phyloP scores from a whole-genome alignment of 768 basidiomycete species.

The Chalciporus piperatus region DNA sequence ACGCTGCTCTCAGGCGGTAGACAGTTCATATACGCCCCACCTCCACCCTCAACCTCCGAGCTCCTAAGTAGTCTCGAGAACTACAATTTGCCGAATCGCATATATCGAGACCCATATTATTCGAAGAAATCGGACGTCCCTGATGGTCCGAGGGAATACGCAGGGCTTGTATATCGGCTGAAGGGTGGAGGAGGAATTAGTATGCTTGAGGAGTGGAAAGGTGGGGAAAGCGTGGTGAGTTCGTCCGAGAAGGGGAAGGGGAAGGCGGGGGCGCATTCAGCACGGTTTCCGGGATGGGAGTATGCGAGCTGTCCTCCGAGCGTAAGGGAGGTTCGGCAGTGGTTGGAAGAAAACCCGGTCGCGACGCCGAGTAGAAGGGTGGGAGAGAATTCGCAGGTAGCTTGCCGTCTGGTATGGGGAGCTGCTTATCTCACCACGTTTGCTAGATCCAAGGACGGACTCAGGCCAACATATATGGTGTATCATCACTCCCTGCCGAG shows the following conservation, averaged over 20 bases:
- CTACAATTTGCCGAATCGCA: constrained; percentile 50
- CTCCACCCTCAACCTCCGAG: constrained; percentile 50
- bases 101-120: constrained; percentile 82
- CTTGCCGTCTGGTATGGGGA: neutral
- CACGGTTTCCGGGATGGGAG: constrained; percentile 69
- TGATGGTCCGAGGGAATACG: constrained; percentile 68
- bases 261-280: neutral
- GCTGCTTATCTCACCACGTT: neutral
- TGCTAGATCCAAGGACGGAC: constrained; percentile 73
- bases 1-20: neutral
- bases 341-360: constrained; percentile 40
- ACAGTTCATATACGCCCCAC: constrained; percentile 43
- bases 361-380: constrained; percentile 11
- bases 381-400: constrained; percentile 52
- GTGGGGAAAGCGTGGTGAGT: constrained; percentile 3
- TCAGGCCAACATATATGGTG: constrained; percentile 66
- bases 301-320: constrained; percentile 72
- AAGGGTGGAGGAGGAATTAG: constrained; percentile 60
- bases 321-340: constrained; percentile 48
- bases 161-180: constrained; percentile 70
- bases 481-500: constrained; percentile 53
- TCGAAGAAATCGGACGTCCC: constrained; percentile 71
- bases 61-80: constrained; percentile 44
- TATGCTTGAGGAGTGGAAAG: constrained; percentile 60
- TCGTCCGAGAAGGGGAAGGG: neutral